Conservation (phyloP, 2,329 filamentous ascomycete genomes). For the Pseudocercospora fuligena region DNA sequence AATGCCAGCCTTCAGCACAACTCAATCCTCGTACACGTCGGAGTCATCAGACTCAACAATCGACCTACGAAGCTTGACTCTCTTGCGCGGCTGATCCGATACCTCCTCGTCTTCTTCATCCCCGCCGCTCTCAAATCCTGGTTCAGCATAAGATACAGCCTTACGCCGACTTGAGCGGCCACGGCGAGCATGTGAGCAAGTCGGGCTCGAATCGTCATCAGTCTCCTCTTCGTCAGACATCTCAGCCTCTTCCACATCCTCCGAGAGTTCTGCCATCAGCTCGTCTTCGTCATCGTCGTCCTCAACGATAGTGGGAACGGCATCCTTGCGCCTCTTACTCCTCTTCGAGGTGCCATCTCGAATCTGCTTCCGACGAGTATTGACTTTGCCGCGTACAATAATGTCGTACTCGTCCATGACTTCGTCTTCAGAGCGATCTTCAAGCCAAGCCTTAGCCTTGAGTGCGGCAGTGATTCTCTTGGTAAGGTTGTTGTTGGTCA, state of each 20-base stretch:
- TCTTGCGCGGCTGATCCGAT: neutral
- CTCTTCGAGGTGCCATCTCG: neutral
- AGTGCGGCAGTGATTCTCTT: neutral
- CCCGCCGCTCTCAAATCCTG: neutral
- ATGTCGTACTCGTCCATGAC: constrained; percentile 2
- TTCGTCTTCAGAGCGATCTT: constrained; percentile 3
- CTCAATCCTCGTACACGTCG: neutral
- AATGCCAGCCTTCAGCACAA: neutral
- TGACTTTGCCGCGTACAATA: neutral
- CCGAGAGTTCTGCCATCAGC: neutral
- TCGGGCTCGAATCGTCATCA: neutral
- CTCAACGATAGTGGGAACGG: neutral
- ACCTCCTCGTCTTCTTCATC: neutral
- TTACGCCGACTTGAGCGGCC: neutral
- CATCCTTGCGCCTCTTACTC: neutral
- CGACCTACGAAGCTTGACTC: neutral
- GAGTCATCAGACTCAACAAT: neutral
- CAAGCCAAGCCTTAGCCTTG: constrained; percentile 4
- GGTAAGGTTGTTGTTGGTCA: neutral
- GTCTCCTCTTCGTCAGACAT: neutral
- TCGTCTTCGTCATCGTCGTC: neutral
- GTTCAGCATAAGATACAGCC: neutral
- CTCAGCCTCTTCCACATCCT: neutral
- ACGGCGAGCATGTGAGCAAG: neutral
- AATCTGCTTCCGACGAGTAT: neutral